A percentile compares a stretch with the other conserved stretches of the same genome.
Evolutionary conservation across 176 grass and related monocot genomes (phyloP).

Genomic region (Rhynchospora tenuis): DNA sequence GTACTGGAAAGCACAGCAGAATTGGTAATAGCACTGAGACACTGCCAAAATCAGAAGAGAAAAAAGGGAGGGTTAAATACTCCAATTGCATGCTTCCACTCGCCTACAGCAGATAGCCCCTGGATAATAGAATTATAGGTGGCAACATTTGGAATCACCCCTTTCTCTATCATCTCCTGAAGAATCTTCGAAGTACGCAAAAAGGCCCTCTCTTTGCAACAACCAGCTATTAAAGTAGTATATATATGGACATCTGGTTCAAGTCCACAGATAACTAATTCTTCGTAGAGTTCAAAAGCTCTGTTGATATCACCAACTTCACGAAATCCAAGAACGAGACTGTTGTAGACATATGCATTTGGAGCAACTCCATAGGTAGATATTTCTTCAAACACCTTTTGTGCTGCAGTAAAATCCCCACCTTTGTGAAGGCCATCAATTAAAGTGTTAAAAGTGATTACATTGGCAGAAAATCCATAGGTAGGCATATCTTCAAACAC

Average conservation of each 20-base stretch:
- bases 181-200: neutral
- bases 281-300: neutral
- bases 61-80: no score
- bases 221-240: neutral
- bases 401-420: neutral
- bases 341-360: neutral
- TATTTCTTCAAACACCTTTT: neutral
- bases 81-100: neutral
- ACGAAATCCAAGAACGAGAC: neutral
- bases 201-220: slow-evolving; percentile 5
- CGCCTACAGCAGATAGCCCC: slow-evolving; percentile 5
- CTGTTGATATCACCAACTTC: neutral
- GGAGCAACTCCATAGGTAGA: neutral
- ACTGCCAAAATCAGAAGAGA: no score
- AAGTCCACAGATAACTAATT: neutral
- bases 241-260: neutral
- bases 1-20: no score
- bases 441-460: neutral
- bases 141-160: neutral
- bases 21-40: no score
- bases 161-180: neutral
- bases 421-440: neutral
- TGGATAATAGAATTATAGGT: slow-evolving; percentile 21
- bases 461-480: neutral
- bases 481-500: neutral